Evolutionary conservation across 1,139 yeast genomes (phyloP).

Genomic region (Zygoascus hellenicus): DNA sequence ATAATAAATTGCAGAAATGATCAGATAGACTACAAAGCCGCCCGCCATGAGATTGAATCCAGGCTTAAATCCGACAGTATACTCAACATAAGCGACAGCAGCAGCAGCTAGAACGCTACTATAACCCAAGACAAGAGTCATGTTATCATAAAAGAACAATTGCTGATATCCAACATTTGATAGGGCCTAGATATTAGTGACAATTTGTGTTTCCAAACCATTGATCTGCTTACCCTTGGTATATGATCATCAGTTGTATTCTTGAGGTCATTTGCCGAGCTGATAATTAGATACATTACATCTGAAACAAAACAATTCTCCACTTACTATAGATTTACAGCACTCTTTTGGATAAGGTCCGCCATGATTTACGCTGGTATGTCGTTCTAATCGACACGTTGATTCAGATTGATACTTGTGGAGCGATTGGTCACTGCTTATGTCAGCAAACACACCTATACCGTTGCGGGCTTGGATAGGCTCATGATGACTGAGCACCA

Average conservation of each 20-base stretch:
- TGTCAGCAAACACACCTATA: too few relatives aligned
- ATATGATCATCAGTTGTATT: conserved; percentile 33
- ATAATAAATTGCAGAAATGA: conserved; percentile 46
- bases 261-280: conserved; percentile 31
- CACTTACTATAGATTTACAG: conserved; percentile 28
- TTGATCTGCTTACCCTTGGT: conserved; percentile 24
- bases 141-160: conserved; percentile 51
- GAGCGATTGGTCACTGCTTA: too few relatives aligned
- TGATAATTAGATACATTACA: conserved; percentile 11
- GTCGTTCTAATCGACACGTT: too few relatives aligned
- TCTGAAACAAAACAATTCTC: background rate
- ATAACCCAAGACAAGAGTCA: conserved; percentile 65
- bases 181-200: conserved; percentile 35
- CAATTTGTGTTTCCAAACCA: too few relatives aligned
- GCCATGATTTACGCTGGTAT: too few relatives aligned
- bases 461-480: too few relatives aligned
- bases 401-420: too few relatives aligned
- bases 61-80: conserved; percentile 46
- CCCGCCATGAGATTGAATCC: conserved; percentile 39
- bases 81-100: conserved; percentile 59
- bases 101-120: conserved; percentile 63
- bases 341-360: conserved; percentile 15
- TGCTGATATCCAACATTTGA: conserved; percentile 58
- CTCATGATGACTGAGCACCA: too few relatives aligned
- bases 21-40: conserved; percentile 46